A percentile compares a stretch with the other conserved stretches of the same genome.
These are phyloP conservation scores for Neurospora discreta DNA, from an alignment of 495 filamentous ascomycete species.

Conservation along the genomic window DNA sequence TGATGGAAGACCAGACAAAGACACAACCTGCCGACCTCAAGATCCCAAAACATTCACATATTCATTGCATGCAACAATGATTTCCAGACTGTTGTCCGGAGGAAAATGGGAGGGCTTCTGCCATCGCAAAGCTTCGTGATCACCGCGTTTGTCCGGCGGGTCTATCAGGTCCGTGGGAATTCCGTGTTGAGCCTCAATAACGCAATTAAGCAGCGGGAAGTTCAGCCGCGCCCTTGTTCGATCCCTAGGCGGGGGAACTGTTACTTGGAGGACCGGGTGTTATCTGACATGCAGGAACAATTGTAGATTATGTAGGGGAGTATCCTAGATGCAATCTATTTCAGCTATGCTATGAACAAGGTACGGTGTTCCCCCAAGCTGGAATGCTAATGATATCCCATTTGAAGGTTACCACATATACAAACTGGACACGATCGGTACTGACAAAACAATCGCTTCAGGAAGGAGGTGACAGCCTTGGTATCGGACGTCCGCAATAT, in stretches of 20 bases:
- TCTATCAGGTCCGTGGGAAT: background rate
- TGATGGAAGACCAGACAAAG: background rate
- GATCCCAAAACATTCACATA: background rate
- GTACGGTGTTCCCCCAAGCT: background rate
- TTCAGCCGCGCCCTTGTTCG: background rate
- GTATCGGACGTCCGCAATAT: constrained; percentile 15
- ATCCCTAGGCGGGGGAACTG: background rate
- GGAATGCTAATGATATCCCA: background rate
- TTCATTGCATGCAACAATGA: background rate
- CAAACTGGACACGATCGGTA: background rate
- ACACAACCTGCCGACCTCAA: background rate
- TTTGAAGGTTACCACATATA: background rate
- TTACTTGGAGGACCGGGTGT: background rate
- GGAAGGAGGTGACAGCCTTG: constrained; percentile 2
- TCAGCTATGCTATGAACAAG: background rate
- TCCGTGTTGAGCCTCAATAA: background rate
- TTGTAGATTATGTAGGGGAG: constrained; percentile 6
- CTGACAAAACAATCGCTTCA: background rate
- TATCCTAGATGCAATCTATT: background rate
- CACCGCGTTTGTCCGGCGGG: background rate
- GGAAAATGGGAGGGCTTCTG: background rate
- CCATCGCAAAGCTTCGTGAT: background rate
- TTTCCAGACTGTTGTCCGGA: background rate
- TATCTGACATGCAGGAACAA: constrained; percentile 12
- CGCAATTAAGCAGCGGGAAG: background rate